Base-by-base conservation (phyloP, 2,329 filamentous ascomycete species). In the Hymenoscyphus albidus region DNA sequence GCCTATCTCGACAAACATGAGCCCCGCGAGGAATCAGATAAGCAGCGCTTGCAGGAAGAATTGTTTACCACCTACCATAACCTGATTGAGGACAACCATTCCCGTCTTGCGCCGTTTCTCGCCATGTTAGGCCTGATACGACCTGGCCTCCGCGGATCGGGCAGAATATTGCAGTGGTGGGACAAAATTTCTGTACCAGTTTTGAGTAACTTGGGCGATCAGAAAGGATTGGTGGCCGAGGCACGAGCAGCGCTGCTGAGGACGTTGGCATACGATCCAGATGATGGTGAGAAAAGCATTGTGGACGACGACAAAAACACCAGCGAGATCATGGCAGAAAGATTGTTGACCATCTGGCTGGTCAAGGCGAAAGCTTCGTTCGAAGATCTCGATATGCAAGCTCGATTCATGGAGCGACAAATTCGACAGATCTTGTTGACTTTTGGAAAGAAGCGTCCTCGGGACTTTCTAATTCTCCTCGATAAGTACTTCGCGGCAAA, bases 31-130 rank as follows among this genome's bases (percentile, higher is more conserved):
- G 89, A 92, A 61, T 78, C 82, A 63, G 82, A 86, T 51, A 83
- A 86, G n/a, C 88, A 91, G 69, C 86, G 88, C 64, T 81, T 93
- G 60, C 87, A 92, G 67, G 89, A 92, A 51, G 90, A 93, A 70
- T 81, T 95, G 7, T 78, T 88, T 51, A 77, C 81, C 31, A 82
- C 91, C 62, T 92, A 88, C 78, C 81, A 88, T 64, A 87, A 84
- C 72, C 80, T 85, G 68, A 84, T 93, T 65, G 80, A 81, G 31
- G 82, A 82, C 40, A 80, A 81, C 31, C 78, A 84, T 2, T 75
- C 82, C 60, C 84, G 85, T 69, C 83, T 85, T 73, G 85, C 84
- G 9, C 78, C 86, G n/a, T 95, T 93, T 76, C 80, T 93, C 18
- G 82, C 83, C 59, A 82, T 91, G 57, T 77, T 94, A 63, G 83